phyloP scores from a whole-genome alignment of 371 early-diverging fungal genomes.

The Enteropsectra breve region DNA sequence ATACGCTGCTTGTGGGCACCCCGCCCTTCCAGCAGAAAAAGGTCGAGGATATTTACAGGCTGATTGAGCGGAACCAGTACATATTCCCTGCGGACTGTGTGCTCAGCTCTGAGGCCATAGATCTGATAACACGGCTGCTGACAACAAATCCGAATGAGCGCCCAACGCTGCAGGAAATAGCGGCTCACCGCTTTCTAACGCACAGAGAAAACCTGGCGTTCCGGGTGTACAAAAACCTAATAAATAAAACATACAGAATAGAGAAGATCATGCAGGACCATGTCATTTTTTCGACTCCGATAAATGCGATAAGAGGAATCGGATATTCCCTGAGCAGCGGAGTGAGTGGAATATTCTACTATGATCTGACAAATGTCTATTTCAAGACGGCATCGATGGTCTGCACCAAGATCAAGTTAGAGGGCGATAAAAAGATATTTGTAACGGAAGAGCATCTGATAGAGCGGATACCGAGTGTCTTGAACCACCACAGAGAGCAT shows the following conservation, averaged over 20 bases:
- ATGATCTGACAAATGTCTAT: conserved; percentile 67
- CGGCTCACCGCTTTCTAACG: conserved; percentile 55
- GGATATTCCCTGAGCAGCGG: conserved; percentile 72
- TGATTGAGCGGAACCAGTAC: conserved; percentile 69
- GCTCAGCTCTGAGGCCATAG: conserved; percentile 67
- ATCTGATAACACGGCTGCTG: conserved; percentile 69
- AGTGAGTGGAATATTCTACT: conserved; percentile 69
- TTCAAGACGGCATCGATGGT: conserved; percentile 26
- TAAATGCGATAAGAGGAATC: conserved; percentile 69
- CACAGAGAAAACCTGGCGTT: conserved; percentile 36
- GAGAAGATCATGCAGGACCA: conserved; percentile 27
- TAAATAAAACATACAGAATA: conserved; percentile 12
- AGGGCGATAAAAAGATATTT: conserved; percentile 42
- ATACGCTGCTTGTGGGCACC: conserved; percentile 75
- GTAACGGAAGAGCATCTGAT: conserved; percentile 49
- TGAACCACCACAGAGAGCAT: conserved; percentile 6
- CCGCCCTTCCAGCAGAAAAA: conserved; percentile 86
- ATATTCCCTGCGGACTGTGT: conserved; percentile 66
- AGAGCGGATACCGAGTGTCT: conserved; percentile 36
- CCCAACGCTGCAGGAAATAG: conserved; percentile 62
- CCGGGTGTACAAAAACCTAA: conserved; percentile 38
- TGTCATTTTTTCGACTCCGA: conserved; percentile 65
- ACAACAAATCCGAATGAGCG: conserved; percentile 66
- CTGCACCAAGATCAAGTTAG: conserved; percentile 20
- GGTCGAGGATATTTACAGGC: conserved; percentile 69